These are phyloP conservation scores for Populus trichocarpa DNA, from an alignment of 441 rosid genomes.

Conservation along the genomic window DNA sequence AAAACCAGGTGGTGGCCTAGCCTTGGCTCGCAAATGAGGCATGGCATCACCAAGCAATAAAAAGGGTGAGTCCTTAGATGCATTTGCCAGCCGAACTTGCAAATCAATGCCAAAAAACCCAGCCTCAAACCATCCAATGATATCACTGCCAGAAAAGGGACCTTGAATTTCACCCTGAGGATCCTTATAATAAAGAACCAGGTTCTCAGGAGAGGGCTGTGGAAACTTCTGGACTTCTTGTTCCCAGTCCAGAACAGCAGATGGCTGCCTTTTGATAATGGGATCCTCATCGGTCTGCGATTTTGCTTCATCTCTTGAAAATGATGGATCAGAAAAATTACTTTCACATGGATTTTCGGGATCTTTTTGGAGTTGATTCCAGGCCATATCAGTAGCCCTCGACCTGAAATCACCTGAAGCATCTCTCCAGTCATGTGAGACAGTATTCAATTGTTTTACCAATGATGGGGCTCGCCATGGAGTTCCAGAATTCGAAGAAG, in stretches of 20 bases:
- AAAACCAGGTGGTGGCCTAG: constrained; percentile 98
- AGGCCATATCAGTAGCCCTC: constrained; percentile 42
- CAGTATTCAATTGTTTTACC: constrained; percentile 44
- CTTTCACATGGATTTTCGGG: constrained; percentile 40
- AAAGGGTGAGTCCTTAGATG: constrained; percentile 73
- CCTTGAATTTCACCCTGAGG: constrained; percentile 98
- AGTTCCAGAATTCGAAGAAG: constrained; percentile 35
- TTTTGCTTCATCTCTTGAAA: constrained; percentile 55
- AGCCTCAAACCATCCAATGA: constrained; percentile 98
- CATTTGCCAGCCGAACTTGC: constrained; percentile 66
- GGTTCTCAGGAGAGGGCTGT: constrained; percentile 69
- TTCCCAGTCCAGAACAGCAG: constrained; percentile 61
- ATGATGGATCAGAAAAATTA: constrained; percentile 39
- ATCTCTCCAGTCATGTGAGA: constrained; percentile 51
- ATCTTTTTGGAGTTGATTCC: constrained; percentile 54
- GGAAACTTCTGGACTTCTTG: constrained; percentile 59
- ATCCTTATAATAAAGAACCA: constrained; percentile 77
- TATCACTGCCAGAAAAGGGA: constrained; percentile 86
- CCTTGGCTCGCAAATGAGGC: constrained; percentile 98
- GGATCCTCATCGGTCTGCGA: constrained; percentile 64
- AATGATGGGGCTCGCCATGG: constrained; percentile 54
- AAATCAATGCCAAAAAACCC: constrained; percentile 97
- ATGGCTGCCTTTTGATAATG: constrained; percentile 47
- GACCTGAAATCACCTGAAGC: constrained; percentile 43
- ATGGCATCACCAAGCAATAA: constrained; percentile 87